A percentile compares a stretch with the other conserved stretches of the same genome.
phyloP scores from a whole-genome alignment of 495 filamentous ascomycete genomes.

The Baudoinia panamericana region DNA sequence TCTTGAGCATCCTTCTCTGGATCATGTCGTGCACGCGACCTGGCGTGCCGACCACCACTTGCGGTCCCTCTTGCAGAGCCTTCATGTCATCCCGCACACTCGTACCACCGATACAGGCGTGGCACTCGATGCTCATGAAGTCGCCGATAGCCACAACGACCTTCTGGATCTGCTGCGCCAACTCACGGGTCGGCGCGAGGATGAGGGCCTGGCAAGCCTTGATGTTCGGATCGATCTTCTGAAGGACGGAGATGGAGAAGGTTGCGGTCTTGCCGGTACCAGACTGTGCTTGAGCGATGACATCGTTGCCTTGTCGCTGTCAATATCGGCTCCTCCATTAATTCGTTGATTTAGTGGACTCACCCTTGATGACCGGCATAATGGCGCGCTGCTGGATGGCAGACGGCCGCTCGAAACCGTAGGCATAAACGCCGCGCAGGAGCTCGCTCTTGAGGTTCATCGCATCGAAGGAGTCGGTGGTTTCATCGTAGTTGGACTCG shows the following conservation, averaged over 20 bases:
- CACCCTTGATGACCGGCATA: constrained; percentile 99
- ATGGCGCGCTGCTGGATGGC: constrained; percentile 99
- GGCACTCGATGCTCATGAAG: constrained; percentile 99
- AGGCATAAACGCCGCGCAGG: constrained; percentile 97
- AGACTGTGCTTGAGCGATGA: constrained; percentile 97
- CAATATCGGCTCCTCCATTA: background rate
- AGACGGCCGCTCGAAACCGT: constrained; percentile 98
- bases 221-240: constrained; percentile 88
- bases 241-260: constrained; percentile 95
- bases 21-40: constrained; percentile 99
- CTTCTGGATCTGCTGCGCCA: constrained; percentile 97
- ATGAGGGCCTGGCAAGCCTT: constrained; percentile 92
- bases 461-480: constrained; percentile 94
- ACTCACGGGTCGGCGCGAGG: constrained; percentile 90
- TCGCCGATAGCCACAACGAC: constrained; percentile 96
- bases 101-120: constrained; percentile 97
- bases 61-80: constrained; percentile 86
- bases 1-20: constrained; percentile 84
- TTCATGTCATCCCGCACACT: constrained; percentile 96
- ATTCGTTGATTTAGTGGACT: constrained; percentile 28
- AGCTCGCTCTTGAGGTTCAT: constrained; percentile 96
- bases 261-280: constrained; percentile 99
- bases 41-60: constrained; percentile 92
- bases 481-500: constrained; percentile 99
- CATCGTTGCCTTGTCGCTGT: constrained; percentile 76